These are phyloP conservation scores for Aspergillus conjunctus DNA, from an alignment of 495 filamentous ascomycete genomes.

Conservation along the genomic window DNA sequence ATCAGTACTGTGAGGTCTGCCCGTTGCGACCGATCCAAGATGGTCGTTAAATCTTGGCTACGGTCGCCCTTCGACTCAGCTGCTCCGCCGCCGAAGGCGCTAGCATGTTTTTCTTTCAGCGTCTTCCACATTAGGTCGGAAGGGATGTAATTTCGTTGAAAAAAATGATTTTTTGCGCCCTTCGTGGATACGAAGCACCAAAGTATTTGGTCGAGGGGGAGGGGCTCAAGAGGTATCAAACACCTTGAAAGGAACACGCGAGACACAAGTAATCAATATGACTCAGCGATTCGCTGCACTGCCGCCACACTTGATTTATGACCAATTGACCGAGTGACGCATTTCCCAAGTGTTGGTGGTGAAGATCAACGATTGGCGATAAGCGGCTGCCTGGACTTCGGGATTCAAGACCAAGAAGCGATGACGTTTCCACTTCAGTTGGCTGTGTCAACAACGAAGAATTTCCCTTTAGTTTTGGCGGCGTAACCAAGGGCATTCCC, in stretches of 20 bases:
- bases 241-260: neutral
- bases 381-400: neutral
- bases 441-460: constrained; percentile 76
- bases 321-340: neutral
- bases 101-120: constrained; percentile 43
- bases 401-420: neutral
- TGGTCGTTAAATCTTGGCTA: constrained; percentile 51
- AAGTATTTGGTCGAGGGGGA: constrained; percentile 1
- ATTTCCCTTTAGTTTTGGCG: constrained; percentile 66
- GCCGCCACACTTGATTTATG: neutral
- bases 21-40: constrained; percentile 51
- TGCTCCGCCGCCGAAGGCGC: constrained; percentile 35
- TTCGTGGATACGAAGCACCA: neutral
- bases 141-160: neutral
- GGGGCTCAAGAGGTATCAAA: neutral
- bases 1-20: constrained; percentile 53
- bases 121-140: constrained; percentile 40
- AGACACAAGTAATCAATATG: neutral
- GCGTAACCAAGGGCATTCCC: constrained; percentile 73
- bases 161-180: neutral
- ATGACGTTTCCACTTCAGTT: constrained; percentile 7
- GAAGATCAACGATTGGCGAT: neutral
- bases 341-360: neutral
- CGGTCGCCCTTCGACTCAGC: constrained; percentile 29
- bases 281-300: constrained; percentile 7